Percentiles rank a stretch among this genome's conserved stretches.
These are phyloP conservation scores for Pilobolus umbonatus DNA, from an alignment of 192 early-diverging fungal species.

Conservation along the genomic window DNA sequence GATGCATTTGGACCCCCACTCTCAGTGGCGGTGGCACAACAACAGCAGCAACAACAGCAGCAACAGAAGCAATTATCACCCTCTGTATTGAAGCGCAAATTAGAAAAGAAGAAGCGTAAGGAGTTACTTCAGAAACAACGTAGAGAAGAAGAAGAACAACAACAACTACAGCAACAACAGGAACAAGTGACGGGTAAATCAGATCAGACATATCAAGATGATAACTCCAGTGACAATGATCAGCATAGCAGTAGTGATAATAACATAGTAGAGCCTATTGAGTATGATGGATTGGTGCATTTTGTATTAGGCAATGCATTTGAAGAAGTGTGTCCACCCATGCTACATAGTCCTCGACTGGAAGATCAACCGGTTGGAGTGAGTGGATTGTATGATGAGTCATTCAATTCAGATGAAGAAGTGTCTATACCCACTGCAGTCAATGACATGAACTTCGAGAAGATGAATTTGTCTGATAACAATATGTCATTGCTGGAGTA, in stretches of 20 bases:
- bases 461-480: neutral
- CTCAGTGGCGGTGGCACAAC: constrained; percentile 28
- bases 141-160: neutral
- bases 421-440: neutral
- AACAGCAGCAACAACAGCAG: constrained; percentile 23
- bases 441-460: neutral
- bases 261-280: neutral
- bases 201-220: neutral
- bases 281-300: constrained; percentile 17
- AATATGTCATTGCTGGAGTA: constrained; percentile 15
- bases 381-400: constrained; percentile 14
- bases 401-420: neutral
- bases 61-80: constrained; percentile 9
- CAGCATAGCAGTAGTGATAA: neutral
- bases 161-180: neutral
- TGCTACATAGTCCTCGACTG: neutral
- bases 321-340: constrained; percentile 6
- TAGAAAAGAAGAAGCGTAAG: constrained; percentile 32
- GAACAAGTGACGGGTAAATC: neutral
- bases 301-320: constrained; percentile 30
- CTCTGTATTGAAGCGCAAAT: constrained; percentile 13
- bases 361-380: constrained; percentile 22
- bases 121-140: constrained; percentile 13
- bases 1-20: constrained; percentile 39
- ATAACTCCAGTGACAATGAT: neutral